Evolutionary conservation across 441 rosid species (phyloP).

Genomic region (Francoa sonchifolia): DNA sequence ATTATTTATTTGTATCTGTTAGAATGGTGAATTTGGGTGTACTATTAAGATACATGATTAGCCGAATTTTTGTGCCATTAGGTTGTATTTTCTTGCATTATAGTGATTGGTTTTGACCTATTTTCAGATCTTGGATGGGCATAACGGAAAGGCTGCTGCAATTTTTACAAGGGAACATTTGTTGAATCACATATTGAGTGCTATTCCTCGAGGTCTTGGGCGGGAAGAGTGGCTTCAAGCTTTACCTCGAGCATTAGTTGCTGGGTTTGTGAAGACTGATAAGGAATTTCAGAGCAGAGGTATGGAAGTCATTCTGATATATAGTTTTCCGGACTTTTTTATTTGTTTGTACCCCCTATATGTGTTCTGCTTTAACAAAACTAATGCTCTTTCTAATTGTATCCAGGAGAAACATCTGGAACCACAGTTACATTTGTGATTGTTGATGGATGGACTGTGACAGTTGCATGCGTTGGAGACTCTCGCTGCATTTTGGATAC

Average conservation of each 20-base stretch:
- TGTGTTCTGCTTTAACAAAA: conserved; percentile 4
- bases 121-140: conserved; percentile 73
- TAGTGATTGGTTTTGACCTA: conserved; percentile 9
- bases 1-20: no score
- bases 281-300: conserved; percentile 88
- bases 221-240: conserved; percentile 84
- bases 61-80: not conserved
- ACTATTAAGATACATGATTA: not conserved
- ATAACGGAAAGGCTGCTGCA: conserved; percentile 86
- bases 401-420: conserved; percentile 76
- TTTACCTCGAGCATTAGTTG: conserved; percentile 72
- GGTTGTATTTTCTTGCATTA: not conserved
- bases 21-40: not conserved
- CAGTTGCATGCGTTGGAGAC: conserved; percentile 89
- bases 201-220: conserved; percentile 59
- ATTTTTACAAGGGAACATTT: conserved; percentile 63
- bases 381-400: conserved; percentile 9
- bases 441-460: conserved; percentile 83
- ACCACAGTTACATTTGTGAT: conserved; percentile 87
- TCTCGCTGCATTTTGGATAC: conserved; percentile 78
- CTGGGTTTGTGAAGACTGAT: conserved; percentile 93
- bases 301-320: conserved; percentile 12
- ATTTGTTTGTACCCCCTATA: not conserved
- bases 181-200: conserved; percentile 49
- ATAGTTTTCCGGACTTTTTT: not conserved